Evolutionary conservation across 2,329 filamentous ascomycete species (phyloP), one percentile per base, ranked within the genome.

Genomic region (Seiridium cupressi): DNA sequence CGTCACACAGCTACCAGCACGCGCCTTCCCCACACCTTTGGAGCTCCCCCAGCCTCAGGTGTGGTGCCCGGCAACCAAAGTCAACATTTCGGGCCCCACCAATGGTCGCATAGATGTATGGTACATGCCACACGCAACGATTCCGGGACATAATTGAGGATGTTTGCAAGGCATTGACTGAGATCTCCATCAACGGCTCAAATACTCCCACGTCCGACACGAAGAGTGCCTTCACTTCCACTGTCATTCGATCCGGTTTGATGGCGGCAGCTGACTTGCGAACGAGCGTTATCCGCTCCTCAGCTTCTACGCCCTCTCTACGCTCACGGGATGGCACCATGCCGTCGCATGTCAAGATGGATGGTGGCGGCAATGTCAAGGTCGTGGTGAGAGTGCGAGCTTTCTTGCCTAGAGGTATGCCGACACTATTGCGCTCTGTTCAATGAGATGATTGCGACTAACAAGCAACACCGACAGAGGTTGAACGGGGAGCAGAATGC

Each of bases 321-420:
- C 85, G 91, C 62, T 89, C 89, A 44, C 85, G 87, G 71, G 89
- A 92, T 77, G 85, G 85, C 55, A 84, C 84, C n/a, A 75, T 87
- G 44, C 82, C 86, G 34, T 74, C 83, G 61, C 79, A 81, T 68
- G 78, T 79, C 66, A 81, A 78, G 72, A 83, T 83, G 79, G 81
- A 87, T 70, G 73, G 82, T 64, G 89, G 87, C 63, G 90, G 90
- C 60, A 95, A 95, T 75, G 91, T 95, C 61, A 84, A 87, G 68
- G 91, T 95, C 35, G 91, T 94, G 36, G 91, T 95, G 62, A 83
- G 91, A 72, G 91, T 94, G 59, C 82, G 91, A 70, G 90, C 86
- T 1, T 94, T 94, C 78, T 79, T 95, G 61, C 89, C 87, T 53
- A 79, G 91, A 86, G 91, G 91, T 93, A 78, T 63, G 77, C 3